Evolutionary conservation across 805 yeast genomes (phyloP).

Genomic region (Ogataea angusta): DNA sequence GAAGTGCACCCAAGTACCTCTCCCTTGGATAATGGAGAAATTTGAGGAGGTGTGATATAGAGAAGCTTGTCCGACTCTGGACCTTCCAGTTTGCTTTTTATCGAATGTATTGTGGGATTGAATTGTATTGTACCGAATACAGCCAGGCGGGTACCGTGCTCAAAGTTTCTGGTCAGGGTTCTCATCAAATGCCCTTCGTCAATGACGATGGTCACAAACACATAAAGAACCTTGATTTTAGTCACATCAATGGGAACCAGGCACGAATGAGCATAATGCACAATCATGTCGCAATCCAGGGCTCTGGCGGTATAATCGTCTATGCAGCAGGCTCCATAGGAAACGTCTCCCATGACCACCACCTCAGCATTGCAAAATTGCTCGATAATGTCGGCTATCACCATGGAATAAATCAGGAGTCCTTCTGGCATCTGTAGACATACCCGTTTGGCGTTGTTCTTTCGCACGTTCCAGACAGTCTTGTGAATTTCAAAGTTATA

Average conservation of each 20-base stretch:
- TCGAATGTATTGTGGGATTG: constrained; percentile 87
- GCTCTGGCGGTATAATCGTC: constrained; percentile 95
- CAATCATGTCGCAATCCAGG: constrained; percentile 87
- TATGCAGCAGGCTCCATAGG: constrained; percentile 97
- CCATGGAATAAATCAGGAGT: constrained; percentile 76
- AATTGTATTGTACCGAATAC: constrained; percentile 95
- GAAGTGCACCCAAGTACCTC: constrained; percentile 97
- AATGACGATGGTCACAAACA: constrained; percentile 89
- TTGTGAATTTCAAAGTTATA: constrained; percentile 96
- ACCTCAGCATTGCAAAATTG: constrained; percentile 88
- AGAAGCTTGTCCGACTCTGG: constrained; percentile 40
- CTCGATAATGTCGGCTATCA: constrained; percentile 87
- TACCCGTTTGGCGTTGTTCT: constrained; percentile 72
- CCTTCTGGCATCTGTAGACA: constrained; percentile 99
- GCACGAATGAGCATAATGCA: constrained; percentile 97
- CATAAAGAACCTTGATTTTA: constrained; percentile 84
- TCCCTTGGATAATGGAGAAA: constrained; percentile 88
- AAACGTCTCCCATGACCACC: constrained; percentile 96
- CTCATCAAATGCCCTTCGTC: constrained; percentile 79
- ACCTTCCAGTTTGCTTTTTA: constrained; percentile 55
- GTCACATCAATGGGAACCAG: constrained; percentile 94
- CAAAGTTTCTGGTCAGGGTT: constrained; percentile 71
- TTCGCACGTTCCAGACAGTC: constrained; percentile 88
- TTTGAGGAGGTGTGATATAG: constrained; percentile 80
- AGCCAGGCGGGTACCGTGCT: constrained; percentile 63